A percentile compares a stretch with the other conserved stretches of the same genome.
These are phyloP conservation scores for Cichorium intybus DNA, from an alignment of 140 eudicot genomes.

Conservation along the genomic window DNA sequence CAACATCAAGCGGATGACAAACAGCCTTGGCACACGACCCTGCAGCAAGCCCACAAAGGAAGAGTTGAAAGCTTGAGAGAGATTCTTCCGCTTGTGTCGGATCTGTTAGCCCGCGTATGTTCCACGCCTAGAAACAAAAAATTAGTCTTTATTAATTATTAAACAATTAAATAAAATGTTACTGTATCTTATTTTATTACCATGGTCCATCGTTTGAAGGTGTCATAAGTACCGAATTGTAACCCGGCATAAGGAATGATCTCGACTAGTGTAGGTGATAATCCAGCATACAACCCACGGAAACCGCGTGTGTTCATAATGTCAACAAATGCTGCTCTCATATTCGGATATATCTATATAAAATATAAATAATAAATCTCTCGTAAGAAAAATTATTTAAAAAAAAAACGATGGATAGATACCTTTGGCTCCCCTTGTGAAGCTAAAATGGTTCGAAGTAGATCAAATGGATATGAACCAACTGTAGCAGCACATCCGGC, in stretches of 20 bases:
- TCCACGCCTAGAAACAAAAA: slow-evolving; percentile 52
- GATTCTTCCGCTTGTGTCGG: slow-evolving; percentile 34
- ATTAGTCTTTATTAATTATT: no score
- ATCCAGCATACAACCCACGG: slow-evolving; percentile 86
- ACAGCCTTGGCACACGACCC: slow-evolving; percentile 91
- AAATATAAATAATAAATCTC: neutral
- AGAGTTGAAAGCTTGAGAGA: slow-evolving; percentile 85
- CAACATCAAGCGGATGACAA: slow-evolving; percentile 97
- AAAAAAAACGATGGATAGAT: neutral
- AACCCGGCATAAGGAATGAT: slow-evolving; percentile 95
- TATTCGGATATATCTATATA: slow-evolving; percentile 79
- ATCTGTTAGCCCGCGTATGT: slow-evolving; percentile 29
- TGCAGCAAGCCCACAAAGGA: slow-evolving; percentile 83
- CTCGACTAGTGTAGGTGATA: slow-evolving; percentile 86
- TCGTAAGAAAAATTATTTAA: neutral
- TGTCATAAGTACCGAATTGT: slow-evolving; percentile 94
- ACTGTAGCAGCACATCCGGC: slow-evolving; percentile 98
- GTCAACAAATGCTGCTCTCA: slow-evolving; percentile 85
- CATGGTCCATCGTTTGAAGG: slow-evolving; percentile 95
- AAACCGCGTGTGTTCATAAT: slow-evolving; percentile 66
- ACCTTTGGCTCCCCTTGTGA: slow-evolving; percentile 99
- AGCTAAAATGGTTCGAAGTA: slow-evolving; percentile 84
- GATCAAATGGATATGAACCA: slow-evolving; percentile 95
- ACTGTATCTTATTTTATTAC: slow-evolving; percentile 23
- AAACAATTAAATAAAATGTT: neutral